Evolutionary conservation across 2,329 filamentous ascomycete species (phyloP).

Genomic region (Clarireedia hainanense): DNA sequence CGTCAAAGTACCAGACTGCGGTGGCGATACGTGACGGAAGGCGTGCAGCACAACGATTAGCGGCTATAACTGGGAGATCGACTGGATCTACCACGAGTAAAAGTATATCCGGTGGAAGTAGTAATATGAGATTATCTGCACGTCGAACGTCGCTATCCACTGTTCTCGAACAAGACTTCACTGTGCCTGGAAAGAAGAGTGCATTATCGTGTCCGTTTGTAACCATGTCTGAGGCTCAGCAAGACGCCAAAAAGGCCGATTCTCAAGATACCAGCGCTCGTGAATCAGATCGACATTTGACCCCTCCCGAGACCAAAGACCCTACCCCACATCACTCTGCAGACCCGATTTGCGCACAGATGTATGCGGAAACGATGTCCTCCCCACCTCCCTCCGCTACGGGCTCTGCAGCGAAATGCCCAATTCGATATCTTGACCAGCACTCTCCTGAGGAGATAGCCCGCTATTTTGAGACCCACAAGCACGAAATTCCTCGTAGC

Average conservation of each 20-base stretch:
- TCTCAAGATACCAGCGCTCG: constrained; percentile 19
- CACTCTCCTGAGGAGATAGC: constrained; percentile 91
- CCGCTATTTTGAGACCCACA: constrained; percentile 88
- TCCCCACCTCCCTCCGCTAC: constrained; percentile 39
- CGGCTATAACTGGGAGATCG: constrained; percentile 36
- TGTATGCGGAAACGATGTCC: constrained; percentile 48
- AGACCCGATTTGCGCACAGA: constrained; percentile 57
- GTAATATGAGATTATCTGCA: constrained; percentile 33
- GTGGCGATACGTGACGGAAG: constrained; percentile 57
- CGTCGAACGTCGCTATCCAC: constrained; percentile 52
- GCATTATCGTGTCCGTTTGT: constrained; percentile 76
- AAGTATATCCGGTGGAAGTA: constrained; percentile 33
- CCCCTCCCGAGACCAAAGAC: constrained; percentile 30
- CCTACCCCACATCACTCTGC: constrained; percentile 40
- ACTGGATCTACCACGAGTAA: constrained; percentile 36
- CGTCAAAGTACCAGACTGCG: constrained; percentile 49
- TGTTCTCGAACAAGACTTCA: constrained; percentile 82
- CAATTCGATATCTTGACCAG: constrained; percentile 86
- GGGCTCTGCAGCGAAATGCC: constrained; percentile 61
- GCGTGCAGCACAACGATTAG: constrained; percentile 47
- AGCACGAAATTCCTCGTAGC: constrained; percentile 87
- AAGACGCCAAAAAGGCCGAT: constrained; percentile 14
- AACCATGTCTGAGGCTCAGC: constrained; percentile 10
- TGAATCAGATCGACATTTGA: constrained; percentile 21
- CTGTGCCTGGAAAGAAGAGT: constrained; percentile 73